Conservation (phyloP, 2,329 filamentous ascomycete genomes). For the Domatiomyces globalis region DNA sequence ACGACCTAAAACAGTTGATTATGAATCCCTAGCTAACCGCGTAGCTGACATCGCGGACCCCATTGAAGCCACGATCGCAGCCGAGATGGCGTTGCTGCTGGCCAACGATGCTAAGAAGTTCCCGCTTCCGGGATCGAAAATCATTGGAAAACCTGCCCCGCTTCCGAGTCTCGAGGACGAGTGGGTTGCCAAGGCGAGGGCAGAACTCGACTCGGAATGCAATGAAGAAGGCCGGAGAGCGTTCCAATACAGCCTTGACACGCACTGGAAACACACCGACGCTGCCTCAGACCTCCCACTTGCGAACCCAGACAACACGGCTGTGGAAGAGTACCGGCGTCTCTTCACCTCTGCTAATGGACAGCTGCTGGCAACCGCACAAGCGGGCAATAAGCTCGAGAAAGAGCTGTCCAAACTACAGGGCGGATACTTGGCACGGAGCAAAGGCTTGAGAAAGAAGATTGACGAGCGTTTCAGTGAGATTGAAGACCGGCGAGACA, state of each 20-base stretch:
- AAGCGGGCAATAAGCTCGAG: conserved; percentile 73
- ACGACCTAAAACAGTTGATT: conserved; percentile 58
- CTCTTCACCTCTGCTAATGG: conserved; percentile 67
- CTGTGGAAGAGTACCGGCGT: conserved; percentile 51
- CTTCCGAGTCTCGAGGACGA: conserved; percentile 56
- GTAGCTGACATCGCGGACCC: conserved; percentile 49
- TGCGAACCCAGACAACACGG: conserved; percentile 64
- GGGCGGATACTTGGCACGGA: conserved; percentile 78
- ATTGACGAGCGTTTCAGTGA: conserved; percentile 60
- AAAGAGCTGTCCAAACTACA: conserved; percentile 94
- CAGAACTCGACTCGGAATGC: conserved; percentile 60
- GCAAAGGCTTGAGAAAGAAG: conserved; percentile 67
- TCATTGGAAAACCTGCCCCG: conserved; percentile 46
- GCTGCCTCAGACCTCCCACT: conserved; percentile 48
- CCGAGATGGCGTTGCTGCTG: conserved; percentile 65
- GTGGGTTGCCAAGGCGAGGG: conserved; percentile 57
- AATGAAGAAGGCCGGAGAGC: conserved; percentile 37
- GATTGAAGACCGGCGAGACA: conserved; percentile 56
- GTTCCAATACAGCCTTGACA: conserved; percentile 28
- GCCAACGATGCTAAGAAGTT: conserved; percentile 67
- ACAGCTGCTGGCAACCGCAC: conserved; percentile 57
- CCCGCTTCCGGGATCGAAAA: conserved; percentile 52
- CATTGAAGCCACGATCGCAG: conserved; percentile 54
- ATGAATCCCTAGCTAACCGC: conserved; percentile 51
- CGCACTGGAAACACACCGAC: conserved; percentile 38